Evolutionary conservation across 768 basidiomycete species (phyloP).

Genomic region (Xerocomellus dryophilus): DNA sequence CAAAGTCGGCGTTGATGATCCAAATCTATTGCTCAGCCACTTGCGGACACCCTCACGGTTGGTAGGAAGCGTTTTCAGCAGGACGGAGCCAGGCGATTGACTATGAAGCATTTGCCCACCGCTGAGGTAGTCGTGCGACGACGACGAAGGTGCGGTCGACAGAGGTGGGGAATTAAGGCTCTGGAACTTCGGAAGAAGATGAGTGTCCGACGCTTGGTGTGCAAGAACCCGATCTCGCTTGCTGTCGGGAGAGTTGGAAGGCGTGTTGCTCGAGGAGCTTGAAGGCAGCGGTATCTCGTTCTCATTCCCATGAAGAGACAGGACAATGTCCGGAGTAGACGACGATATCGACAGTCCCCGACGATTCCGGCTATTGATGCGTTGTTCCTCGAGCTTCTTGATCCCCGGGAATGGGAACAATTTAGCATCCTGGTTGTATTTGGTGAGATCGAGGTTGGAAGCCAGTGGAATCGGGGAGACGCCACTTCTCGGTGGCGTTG

Average conservation of each 20-base stretch:
- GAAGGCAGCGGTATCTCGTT: constrained; percentile 42
- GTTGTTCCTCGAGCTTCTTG: constrained; percentile 71
- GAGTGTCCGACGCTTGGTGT: constrained; percentile 69
- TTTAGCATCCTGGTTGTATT: constrained; percentile 67
- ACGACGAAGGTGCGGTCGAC: constrained; percentile 43
- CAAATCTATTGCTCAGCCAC: constrained; percentile 66
- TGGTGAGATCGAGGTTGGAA: constrained; percentile 65
- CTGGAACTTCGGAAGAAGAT: constrained; percentile 54
- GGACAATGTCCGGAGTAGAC: constrained; percentile 48
- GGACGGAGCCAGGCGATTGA: constrained; percentile 37
- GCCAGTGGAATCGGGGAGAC: constrained; percentile 78
- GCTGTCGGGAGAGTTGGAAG: constrained; percentile 48
- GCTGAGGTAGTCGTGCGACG: constrained; percentile 52
- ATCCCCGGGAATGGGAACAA: constrained; percentile 90
- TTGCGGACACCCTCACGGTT: constrained; percentile 77
- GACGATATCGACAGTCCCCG: constrained; percentile 48
- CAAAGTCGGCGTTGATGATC: constrained; percentile 41
- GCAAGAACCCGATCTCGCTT: constrained; percentile 60
- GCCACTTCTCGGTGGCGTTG: constrained; percentile 51
- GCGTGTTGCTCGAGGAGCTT: constrained; percentile 49
- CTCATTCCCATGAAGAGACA: constrained; percentile 45
- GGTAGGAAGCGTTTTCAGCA: constrained; percentile 55
- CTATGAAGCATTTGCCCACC: constrained; percentile 24
- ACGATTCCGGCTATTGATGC: constrained; percentile 49
- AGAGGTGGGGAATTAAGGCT: constrained; percentile 38